Evolutionary conservation across 2,329 filamentous ascomycete species (phyloP).

Genomic region (Nothomitra cinnamomea): DNA sequence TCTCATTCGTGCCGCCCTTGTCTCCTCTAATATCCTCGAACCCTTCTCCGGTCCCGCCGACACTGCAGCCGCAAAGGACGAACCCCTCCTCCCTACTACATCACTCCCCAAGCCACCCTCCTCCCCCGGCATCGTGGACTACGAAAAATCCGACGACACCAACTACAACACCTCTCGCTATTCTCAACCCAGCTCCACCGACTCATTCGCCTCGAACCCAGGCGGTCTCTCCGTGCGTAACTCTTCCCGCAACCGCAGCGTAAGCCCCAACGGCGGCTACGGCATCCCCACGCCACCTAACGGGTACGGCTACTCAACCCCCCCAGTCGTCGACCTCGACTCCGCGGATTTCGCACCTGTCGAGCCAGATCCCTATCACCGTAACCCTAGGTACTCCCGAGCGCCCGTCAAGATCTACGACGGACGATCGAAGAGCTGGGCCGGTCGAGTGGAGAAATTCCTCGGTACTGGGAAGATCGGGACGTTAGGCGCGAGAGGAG

Average conservation of each 20-base stretch:
- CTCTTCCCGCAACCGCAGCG: conserved; percentile 20
- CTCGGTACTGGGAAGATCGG: background rate
- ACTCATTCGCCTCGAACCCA: background rate
- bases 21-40: conserved; percentile 14
- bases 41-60: conserved; percentile 9
- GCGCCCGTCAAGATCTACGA: too few species aligned
- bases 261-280: conserved; percentile 21
- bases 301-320: background rate
- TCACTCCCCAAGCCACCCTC: conserved; percentile 3
- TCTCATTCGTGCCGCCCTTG: conserved; percentile 25
- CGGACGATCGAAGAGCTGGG: too few species aligned
- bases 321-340: background rate
- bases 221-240: conserved; percentile 14
- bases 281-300: conserved; percentile 12
- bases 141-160: conserved; percentile 17
- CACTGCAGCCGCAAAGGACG: conserved; percentile 6
- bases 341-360: background rate
- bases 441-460: too few species aligned
- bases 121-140: background rate
- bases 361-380: too few species aligned
- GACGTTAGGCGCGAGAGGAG: background rate
- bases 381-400: too few species aligned
- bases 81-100: conserved; percentile 17
- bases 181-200: conserved; percentile 4
- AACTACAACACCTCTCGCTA: too few species aligned